A percentile compares a stretch with the other conserved stretches of the same genome.
These are phyloP conservation scores for Cladosporium sp. DNA, from an alignment of 2,329 filamentous ascomycete genomes.

Conservation along the genomic window DNA sequence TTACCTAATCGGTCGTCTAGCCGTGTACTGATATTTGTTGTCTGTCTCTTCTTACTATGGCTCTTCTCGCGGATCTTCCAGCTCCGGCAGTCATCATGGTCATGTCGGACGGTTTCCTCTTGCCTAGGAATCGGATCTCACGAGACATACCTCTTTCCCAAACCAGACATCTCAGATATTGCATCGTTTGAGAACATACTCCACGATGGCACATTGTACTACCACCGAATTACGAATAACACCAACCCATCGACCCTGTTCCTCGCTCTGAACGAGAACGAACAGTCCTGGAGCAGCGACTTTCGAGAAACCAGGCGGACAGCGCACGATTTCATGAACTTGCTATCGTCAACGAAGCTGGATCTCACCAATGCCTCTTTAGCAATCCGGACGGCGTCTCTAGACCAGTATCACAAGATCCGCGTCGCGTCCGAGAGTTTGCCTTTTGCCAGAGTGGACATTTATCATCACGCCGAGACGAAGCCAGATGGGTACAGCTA, in stretches of 20 bases:
- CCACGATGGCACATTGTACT: constrained; percentile 24
- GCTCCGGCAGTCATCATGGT: constrained; percentile 11
- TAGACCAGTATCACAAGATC: constrained; percentile 21
- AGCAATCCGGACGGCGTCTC: constrained; percentile 24
- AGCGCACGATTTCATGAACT: constrained; percentile 24
- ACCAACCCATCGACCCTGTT: constrained; percentile 22
- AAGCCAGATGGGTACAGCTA: too few species aligned
- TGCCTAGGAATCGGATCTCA: constrained; percentile 15
- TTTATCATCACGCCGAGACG: constrained; percentile 19
- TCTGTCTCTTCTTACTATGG: constrained; percentile 1
- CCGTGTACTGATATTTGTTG: background rate
- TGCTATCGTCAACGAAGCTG: constrained; percentile 22
- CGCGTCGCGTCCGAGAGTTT: constrained; percentile 14
- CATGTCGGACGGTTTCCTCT: constrained; percentile 1
- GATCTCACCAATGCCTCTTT: constrained; percentile 22
- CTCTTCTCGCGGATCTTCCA: constrained; percentile 6
- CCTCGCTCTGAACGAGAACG: constrained; percentile 23
- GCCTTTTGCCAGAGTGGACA: constrained; percentile 20
- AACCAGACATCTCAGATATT: background rate
- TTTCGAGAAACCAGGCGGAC: constrained; percentile 25
- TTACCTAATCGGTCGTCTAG: background rate
- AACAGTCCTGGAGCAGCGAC: constrained; percentile 27
- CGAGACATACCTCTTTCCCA: background rate
- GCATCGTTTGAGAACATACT: constrained; percentile 6
- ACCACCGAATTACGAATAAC: constrained; percentile 4